Evolutionary conservation across 371 early-diverging fungal species (phyloP).

Genomic region (Dinochytrium kinnereticum): DNA sequence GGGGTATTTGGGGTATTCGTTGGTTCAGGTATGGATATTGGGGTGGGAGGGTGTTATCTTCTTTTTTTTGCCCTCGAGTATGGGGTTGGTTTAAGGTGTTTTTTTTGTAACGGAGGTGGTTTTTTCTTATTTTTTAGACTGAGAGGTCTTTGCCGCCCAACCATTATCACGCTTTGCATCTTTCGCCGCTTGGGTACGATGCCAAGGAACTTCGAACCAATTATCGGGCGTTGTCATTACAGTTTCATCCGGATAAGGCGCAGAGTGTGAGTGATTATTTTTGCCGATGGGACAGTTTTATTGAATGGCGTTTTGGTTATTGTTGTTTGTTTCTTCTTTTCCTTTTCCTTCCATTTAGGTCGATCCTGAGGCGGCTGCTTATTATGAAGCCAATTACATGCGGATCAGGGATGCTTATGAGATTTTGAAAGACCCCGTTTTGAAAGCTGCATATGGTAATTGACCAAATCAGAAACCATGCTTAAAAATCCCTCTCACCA

Average conservation of each 20-base stretch:
- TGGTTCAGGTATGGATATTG: conserved; percentile 36
- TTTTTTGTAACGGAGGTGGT: too few species aligned
- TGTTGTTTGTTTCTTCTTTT: neutral
- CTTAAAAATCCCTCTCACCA: too few species aligned
- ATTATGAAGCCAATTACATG: conserved; percentile 57
- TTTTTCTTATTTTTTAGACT: conserved; percentile 40
- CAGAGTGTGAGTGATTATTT: conserved; percentile 26
- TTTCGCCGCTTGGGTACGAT: conserved; percentile 47
- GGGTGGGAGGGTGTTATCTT: too few species aligned
- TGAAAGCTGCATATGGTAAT: conserved; percentile 63
- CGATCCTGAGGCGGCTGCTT: conserved; percentile 29
- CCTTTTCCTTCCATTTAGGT: conserved; percentile 13
- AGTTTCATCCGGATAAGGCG: conserved; percentile 70
- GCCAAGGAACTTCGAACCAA: conserved; percentile 59
- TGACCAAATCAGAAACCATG: too few species aligned
- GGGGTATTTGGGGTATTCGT: conserved; percentile 58
- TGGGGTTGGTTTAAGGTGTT: too few species aligned
- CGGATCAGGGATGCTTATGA: conserved; percentile 67
- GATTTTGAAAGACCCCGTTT: conserved; percentile 63
- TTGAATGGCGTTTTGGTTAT: too few species aligned
- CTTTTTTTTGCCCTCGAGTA: conserved; percentile 3
- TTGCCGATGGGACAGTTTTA: too few species aligned
- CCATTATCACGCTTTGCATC: conserved; percentile 52
- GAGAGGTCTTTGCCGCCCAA: conserved; percentile 52
- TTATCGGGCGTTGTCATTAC: conserved; percentile 61